These are phyloP conservation scores for Fraxinus cuspidata DNA, from an alignment of 257 asterid genomes.

Conservation along the genomic window DNA sequence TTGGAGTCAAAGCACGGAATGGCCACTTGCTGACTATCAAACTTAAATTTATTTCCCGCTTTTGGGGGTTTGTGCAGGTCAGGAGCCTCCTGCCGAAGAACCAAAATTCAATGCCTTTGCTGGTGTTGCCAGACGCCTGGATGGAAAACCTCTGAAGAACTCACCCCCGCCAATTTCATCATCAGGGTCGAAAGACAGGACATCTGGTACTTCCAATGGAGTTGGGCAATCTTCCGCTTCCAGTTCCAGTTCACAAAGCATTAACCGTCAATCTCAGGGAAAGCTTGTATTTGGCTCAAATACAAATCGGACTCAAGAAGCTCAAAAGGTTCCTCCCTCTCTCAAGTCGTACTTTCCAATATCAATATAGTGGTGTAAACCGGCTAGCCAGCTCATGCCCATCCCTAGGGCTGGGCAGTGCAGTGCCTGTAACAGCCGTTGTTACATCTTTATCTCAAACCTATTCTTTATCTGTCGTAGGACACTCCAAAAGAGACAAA, in stretches of 20 bases:
- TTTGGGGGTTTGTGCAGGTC: slow-evolving; percentile 37
- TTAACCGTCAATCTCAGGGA: slow-evolving; percentile 78
- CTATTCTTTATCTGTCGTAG: slow-evolving; percentile 31
- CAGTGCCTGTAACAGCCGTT: not conserved
- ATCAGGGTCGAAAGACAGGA: slow-evolving; percentile 51
- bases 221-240: slow-evolving; percentile 51
- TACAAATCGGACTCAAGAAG: slow-evolving; percentile 46
- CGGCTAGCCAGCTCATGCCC: not conserved
- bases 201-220: slow-evolving; percentile 35
- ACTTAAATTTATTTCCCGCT: not conserved
- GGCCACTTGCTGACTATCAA: not conserved
- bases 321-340: slow-evolving; percentile 50
- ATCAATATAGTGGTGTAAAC: not conserved
- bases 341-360: not conserved
- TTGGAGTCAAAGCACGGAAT: not conserved
- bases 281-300: slow-evolving; percentile 93
- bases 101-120: slow-evolving; percentile 85
- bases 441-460: not conserved
- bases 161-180: slow-evolving; percentile 56
- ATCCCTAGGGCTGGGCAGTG: not conserved
- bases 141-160: slow-evolving; percentile 69
- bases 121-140: slow-evolving; percentile 83
- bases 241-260: slow-evolving; percentile 61
- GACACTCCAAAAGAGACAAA: slow-evolving; percentile 65
- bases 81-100: slow-evolving; percentile 65